These are phyloP conservation scores for Neonectria magnoliae DNA, from an alignment of 2,329 filamentous ascomycete genomes.

Conservation along the genomic window DNA sequence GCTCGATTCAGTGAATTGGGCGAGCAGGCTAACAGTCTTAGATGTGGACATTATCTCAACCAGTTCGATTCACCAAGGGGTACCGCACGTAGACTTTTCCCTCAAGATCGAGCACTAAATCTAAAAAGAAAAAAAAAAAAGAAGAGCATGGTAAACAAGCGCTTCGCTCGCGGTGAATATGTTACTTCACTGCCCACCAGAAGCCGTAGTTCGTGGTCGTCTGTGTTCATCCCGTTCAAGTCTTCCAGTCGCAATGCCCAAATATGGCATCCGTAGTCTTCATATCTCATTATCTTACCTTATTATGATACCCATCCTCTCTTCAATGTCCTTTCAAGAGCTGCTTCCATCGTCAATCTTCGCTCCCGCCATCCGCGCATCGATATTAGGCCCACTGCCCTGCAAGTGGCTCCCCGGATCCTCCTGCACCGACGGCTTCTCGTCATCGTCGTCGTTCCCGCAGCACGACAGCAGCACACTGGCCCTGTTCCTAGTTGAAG, in stretches of 20 bases:
- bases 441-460: slow-evolving; percentile 16
- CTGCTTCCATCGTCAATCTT: slow-evolving; percentile 24
- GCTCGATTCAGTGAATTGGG: background rate
- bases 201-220: background rate
- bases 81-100: slow-evolving; percentile 93
- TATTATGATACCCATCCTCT: background rate
- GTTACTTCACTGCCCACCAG: background rate
- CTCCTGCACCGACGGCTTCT: slow-evolving; percentile 40
- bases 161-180: background rate
- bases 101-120: slow-evolving; percentile 76
- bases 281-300: background rate
- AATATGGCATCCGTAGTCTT: background rate
- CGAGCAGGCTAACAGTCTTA: slow-evolving; percentile 42
- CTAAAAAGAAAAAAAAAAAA: slow-evolving; percentile 9
- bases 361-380: slow-evolving; percentile 33
- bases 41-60: slow-evolving; percentile 97
- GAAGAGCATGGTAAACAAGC: background rate
- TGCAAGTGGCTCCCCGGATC: slow-evolving; percentile 48
- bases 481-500: slow-evolving; percentile 48
- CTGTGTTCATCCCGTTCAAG: background rate
- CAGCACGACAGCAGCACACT: slow-evolving; percentile 55
- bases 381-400: slow-evolving; percentile 32
- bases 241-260: background rate
- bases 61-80: slow-evolving; percentile 95
- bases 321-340: slow-evolving; percentile 2